Evolutionary conservation across 2,329 filamentous ascomycete genomes (phyloP).

Genomic region (Trichoderma sp.): DNA sequence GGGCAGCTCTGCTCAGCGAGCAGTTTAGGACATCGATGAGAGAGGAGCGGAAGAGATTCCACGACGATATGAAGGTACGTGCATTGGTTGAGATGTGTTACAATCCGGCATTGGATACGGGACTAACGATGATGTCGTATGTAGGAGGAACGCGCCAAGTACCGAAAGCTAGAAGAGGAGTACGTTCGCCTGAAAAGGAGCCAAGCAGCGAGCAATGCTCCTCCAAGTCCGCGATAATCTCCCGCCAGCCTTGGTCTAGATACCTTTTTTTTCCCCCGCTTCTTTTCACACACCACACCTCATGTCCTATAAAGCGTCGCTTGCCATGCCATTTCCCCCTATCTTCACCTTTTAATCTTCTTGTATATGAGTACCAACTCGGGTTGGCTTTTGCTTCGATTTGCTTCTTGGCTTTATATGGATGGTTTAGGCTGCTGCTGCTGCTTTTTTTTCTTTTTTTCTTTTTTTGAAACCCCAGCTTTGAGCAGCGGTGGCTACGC

Average conservation of each 20-base stretch:
- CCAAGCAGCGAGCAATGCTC: constrained; percentile 42
- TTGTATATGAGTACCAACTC: constrained; percentile 15
- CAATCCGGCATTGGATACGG: neutral
- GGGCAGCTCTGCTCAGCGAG: constrained; percentile 53
- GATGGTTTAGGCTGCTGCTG: neutral
- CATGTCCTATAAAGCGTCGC: neutral
- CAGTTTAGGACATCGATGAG: constrained; percentile 56
- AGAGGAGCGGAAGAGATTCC: constrained; percentile 55
- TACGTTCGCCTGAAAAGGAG: constrained; percentile 42
- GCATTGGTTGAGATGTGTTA: neutral
- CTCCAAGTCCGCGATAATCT: constrained; percentile 39
- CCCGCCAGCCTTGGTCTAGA: neutral
- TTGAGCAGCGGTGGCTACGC: neutral
- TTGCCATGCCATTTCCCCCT: constrained; percentile 1
- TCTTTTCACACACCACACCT: neutral
- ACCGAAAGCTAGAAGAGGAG: constrained; percentile 51
- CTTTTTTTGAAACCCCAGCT: neutral
- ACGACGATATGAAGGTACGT: constrained; percentile 51
- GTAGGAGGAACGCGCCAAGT: constrained; percentile 49
- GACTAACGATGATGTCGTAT: constrained; percentile 23
- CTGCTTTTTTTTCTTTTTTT: no score
- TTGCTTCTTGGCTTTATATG: constrained; percentile 2
- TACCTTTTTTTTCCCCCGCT: neutral
- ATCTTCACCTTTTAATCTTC: constrained; percentile 16
- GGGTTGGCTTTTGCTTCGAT: neutral